phyloP scores from a whole-genome alignment of 2,329 filamentous ascomycete genomes.

The Thielaviopsis populi region DNA sequence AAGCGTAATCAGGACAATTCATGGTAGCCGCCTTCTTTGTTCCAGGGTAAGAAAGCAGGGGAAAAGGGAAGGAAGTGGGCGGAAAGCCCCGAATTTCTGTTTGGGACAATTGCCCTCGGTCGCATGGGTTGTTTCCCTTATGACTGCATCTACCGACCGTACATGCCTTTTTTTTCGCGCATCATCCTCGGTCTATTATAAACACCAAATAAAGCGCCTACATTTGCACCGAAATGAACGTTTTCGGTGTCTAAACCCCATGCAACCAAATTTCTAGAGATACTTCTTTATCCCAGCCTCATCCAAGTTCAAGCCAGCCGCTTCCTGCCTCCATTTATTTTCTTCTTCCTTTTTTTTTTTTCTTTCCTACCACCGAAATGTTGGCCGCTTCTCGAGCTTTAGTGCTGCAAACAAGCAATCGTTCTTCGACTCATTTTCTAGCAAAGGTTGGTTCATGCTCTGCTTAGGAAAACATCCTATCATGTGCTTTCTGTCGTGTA shows the following conservation, averaged over 20 bases:
- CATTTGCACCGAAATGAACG: not conserved
- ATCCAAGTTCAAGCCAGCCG: not conserved
- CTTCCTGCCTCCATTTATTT: constrained; percentile 9
- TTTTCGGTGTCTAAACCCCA: not conserved
- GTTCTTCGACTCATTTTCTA: not conserved
- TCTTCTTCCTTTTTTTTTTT: constrained; percentile 3
- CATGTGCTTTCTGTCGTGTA: not conserved
- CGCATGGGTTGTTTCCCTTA: constrained; percentile 5
- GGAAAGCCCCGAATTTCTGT: not conserved
- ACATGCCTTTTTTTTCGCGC: constrained; percentile 1
- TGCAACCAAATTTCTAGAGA: not conserved
- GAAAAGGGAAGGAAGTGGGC: not conserved
- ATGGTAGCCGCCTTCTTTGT: not conserved
- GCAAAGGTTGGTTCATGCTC: not conserved
- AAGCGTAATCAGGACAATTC: too few species aligned
- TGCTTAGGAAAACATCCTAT: not conserved
- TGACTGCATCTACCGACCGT: not conserved
- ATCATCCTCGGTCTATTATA: not conserved
- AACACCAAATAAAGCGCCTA: not conserved
- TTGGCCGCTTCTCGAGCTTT: constrained; percentile 12
- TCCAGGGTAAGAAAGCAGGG: not conserved
- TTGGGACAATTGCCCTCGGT: not conserved
- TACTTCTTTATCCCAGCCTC: not conserved
- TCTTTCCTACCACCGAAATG: constrained; percentile 9
- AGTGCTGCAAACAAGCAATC: constrained; percentile 2